phyloP scores from a whole-genome alignment of 2,329 filamentous ascomycete genomes.

The Westerdykella ornata region DNA sequence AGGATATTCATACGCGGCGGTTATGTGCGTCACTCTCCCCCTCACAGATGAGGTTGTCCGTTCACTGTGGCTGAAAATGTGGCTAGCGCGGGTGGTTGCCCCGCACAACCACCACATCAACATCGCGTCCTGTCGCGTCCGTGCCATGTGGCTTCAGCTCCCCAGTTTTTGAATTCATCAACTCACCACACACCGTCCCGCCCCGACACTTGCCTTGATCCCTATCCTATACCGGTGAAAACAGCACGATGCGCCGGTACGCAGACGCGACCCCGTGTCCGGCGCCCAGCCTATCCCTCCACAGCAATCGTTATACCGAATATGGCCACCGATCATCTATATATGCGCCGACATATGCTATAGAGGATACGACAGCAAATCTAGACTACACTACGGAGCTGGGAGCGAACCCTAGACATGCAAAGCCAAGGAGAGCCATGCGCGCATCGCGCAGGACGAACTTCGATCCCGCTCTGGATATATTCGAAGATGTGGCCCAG shows the following conservation, averaged over 20 bases:
- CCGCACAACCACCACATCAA: no score
- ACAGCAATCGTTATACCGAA: conserved; percentile 20
- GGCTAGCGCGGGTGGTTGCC: no score
- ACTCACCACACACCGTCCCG: no score
- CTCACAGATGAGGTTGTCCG: no score
- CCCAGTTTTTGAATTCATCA: no score
- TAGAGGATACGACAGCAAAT: conserved; percentile 31
- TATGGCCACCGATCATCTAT: conserved; percentile 20
- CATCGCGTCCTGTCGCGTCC: no score
- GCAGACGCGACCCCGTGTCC: conserved; percentile 34
- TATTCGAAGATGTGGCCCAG: conserved; percentile 35
- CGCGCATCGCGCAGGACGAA: conserved; percentile 21
- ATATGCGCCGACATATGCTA: conserved; percentile 29
- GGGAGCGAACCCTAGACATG: conserved; percentile 21
- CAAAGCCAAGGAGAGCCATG: conserved; percentile 31
- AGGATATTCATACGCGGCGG: no score
- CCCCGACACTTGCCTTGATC: no score
- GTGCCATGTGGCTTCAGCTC: no score
- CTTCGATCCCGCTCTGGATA: conserved; percentile 32
- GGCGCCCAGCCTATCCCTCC: conserved; percentile 22
- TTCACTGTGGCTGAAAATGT: no score
- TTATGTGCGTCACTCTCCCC: no score
- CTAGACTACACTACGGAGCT: conserved; percentile 37
- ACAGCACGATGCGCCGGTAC: conserved; percentile 27
- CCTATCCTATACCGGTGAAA: no score